A percentile compares a stretch with the other conserved stretches of the same genome.
phyloP scores from a whole-genome alignment of 2,329 filamentous ascomycete genomes.

The Ceratocystis alfenasii region DNA sequence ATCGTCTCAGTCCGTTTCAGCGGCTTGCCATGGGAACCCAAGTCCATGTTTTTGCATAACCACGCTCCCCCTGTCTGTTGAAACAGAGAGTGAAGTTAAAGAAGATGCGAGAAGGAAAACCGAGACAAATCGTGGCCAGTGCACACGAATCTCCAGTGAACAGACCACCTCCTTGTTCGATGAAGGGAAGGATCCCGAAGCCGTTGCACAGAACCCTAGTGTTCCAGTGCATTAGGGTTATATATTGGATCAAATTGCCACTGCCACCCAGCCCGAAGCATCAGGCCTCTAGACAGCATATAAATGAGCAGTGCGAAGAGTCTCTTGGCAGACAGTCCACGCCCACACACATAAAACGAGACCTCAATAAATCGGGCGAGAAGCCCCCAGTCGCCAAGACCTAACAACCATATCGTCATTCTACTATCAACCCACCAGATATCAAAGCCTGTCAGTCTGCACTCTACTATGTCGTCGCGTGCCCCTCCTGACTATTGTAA shows the following conservation, averaged over 20 bases:
- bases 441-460: neutral
- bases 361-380: neutral
- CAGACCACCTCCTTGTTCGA: neutral
- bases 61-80: neutral
- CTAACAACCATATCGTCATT: neutral
- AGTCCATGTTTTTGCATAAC: neutral
- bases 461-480: constrained; percentile 12
- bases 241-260: neutral
- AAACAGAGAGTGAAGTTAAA: neutral
- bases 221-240: neutral
- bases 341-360: neutral
- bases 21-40: neutral
- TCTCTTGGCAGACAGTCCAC: neutral
- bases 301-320: neutral
- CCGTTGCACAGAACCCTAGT: neutral
- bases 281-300: neutral
- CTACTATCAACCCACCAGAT: neutral
- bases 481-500: constrained; percentile 21
- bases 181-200: neutral
- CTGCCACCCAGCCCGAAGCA: neutral
- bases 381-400: neutral
- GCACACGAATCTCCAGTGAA: neutral
- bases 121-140: neutral
- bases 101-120: neutral
- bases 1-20: constrained; percentile 7